phyloP scores from a whole-genome alignment of 108 stramenopile genomes.

The Cylindrotheca fusiformis region DNA sequence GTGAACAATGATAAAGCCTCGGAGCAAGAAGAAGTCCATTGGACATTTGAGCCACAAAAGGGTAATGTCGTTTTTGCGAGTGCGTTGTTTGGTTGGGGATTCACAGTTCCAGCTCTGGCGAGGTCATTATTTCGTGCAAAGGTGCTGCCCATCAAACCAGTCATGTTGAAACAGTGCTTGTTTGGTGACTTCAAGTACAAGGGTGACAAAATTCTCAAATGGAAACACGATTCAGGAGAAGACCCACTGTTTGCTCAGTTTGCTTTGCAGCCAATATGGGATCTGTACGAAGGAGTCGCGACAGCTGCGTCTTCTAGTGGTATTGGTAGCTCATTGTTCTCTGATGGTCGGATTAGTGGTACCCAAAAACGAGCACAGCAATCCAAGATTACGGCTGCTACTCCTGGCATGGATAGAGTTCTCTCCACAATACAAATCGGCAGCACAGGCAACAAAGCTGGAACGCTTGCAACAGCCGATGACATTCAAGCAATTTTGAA shows the following conservation, averaged over 20 bases:
- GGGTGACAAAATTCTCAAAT: slow-evolving; percentile 67
- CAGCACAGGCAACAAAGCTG: slow-evolving; percentile 25
- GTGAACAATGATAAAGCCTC: background rate
- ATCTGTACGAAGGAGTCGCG: slow-evolving; percentile 72
- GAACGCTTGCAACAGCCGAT: slow-evolving; percentile 25
- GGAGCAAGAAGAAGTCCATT: slow-evolving; percentile 39
- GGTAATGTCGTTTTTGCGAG: slow-evolving; percentile 96
- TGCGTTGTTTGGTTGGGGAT: slow-evolving; percentile 96
- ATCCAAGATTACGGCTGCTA: slow-evolving; percentile 61
- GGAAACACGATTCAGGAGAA: slow-evolving; percentile 48
- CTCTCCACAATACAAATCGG: slow-evolving; percentile 51
- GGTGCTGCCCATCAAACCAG: slow-evolving; percentile 67
- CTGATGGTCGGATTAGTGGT: slow-evolving; percentile 33
- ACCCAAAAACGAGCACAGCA: slow-evolving; percentile 7
- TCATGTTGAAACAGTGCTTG: slow-evolving; percentile 60
- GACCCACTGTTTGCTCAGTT: slow-evolving; percentile 80
- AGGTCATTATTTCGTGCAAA: slow-evolving; percentile 76
- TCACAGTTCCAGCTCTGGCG: slow-evolving; percentile 74
- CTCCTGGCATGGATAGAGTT: slow-evolving; percentile 74
- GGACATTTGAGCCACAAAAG: slow-evolving; percentile 92
- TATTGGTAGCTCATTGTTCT: slow-evolving; percentile 46
- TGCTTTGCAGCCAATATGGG: slow-evolving; percentile 74
- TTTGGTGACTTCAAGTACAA: slow-evolving; percentile 80
- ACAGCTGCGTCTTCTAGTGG: slow-evolving; percentile 49
- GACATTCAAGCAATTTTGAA: slow-evolving; percentile 56